A percentile compares a stretch with the other conserved stretches of the same genome.
These are phyloP conservation scores for Alternaria triticina DNA, from an alignment of 2,329 filamentous ascomycete genomes.

Conservation along the genomic window DNA sequence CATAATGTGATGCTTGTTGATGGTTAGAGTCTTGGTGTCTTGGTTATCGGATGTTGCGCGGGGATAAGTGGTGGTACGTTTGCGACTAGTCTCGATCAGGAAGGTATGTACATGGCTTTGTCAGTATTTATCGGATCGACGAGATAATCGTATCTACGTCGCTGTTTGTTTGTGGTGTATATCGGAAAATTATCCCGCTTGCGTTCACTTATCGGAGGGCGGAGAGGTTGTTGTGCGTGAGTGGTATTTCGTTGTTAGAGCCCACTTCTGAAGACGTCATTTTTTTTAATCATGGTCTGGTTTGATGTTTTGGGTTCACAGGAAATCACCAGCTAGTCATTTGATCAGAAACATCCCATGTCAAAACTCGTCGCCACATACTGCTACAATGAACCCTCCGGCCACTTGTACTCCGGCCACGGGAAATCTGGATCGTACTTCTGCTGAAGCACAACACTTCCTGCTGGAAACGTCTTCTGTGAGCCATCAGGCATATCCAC, in stretches of 20 bases:
- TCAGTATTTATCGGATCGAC: background rate
- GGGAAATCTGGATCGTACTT: background rate
- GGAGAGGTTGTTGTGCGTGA: background rate
- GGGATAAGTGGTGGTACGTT: constrained; percentile 5
- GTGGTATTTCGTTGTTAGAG: background rate
- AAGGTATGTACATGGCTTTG: constrained; percentile 5
- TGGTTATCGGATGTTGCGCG: background rate
- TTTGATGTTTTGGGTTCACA: fast-evolving
- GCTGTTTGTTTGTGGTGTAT: background rate
- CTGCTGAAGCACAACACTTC: background rate
- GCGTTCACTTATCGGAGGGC: background rate
- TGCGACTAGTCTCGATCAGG: constrained; percentile 8
- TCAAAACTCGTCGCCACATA: background rate
- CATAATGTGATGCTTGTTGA: constrained; percentile 16
- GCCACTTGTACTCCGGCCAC: background rate
- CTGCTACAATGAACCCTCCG: background rate
- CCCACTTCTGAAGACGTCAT: background rate
- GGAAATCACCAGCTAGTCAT: background rate
- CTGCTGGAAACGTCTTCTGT: background rate
- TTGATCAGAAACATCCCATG: background rate
- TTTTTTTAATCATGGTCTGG: fast-evolving
- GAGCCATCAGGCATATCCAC: background rate
- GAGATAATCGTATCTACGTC: background rate
- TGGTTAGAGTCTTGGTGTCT: background rate
- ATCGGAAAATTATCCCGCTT: background rate